These are phyloP conservation scores for Neopestalotiopsis sp. DNA, from an alignment of 2,329 filamentous ascomycete species.

Conservation along the genomic window DNA sequence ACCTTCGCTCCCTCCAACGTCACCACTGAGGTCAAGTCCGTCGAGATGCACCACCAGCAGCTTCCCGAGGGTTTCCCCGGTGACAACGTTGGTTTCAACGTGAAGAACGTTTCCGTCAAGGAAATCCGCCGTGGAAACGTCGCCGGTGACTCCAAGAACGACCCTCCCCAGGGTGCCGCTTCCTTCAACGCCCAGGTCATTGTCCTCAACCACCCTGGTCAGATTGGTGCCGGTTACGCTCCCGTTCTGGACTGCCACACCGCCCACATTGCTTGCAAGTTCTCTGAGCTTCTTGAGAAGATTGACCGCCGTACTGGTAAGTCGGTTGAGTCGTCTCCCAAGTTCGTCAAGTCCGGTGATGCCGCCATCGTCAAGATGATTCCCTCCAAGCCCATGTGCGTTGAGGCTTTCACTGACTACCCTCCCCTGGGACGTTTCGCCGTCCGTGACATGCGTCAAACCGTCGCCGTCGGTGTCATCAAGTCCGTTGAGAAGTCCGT, in stretches of 20 bases:
- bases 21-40: constrained; percentile 99
- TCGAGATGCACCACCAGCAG: constrained; percentile 99
- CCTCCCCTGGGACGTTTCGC: constrained; percentile 99
- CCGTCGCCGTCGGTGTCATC: constrained; percentile 93
- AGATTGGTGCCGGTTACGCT: constrained; percentile 98
- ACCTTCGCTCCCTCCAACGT: constrained; percentile 98
- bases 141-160: constrained; percentile 99
- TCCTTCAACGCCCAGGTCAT: constrained; percentile 99
- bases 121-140: constrained; percentile 99
- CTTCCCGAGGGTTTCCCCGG: constrained; percentile 91
- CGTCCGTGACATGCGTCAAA: constrained; percentile 97
- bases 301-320: constrained; percentile 99
- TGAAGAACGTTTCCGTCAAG: constrained; percentile 99
- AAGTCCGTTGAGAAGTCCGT: constrained; percentile 78
- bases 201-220: constrained; percentile 99
- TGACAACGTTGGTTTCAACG: constrained; percentile 99
- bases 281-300: constrained; percentile 99
- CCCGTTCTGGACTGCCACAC: constrained; percentile 99
- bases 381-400: constrained; percentile 99
- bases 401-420: constrained; percentile 99
- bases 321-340: constrained; percentile 87
- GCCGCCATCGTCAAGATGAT: constrained; percentile 99
- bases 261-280: constrained; percentile 99
- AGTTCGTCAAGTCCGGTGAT: constrained; percentile 99
- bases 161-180: constrained; percentile 86